phyloP scores from a whole-genome alignment of 805 yeast genomes.

The Candida arabinofermentans region DNA sequence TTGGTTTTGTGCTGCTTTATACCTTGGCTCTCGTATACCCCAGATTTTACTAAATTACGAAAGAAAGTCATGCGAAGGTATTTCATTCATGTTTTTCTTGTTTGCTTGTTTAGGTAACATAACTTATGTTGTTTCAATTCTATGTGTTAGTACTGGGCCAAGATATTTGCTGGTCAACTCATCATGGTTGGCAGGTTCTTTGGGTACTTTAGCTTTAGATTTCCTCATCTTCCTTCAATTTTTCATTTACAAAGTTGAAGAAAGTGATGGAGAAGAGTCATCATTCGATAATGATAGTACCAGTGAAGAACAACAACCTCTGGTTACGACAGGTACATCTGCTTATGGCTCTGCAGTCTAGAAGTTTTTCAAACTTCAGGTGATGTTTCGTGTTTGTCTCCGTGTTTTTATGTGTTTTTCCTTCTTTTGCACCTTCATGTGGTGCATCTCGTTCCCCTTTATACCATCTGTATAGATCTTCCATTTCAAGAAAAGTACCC shows the following conservation, averaged over 20 bases:
- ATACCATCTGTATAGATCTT: no score
- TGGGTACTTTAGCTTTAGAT: slow-evolving; percentile 83
- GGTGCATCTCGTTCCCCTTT: no score
- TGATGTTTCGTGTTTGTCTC: no score
- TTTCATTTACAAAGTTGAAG: slow-evolving; percentile 56
- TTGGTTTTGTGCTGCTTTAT: slow-evolving; percentile 67
- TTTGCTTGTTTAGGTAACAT: slow-evolving; percentile 94
- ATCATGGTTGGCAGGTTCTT: slow-evolving; percentile 89
- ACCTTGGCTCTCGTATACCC: slow-evolving; percentile 87
- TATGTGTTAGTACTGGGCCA: slow-evolving; percentile 67
- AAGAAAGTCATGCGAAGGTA: slow-evolving; percentile 92
- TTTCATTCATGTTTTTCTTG: slow-evolving; percentile 86
- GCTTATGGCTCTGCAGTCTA: slow-evolving; percentile 9
- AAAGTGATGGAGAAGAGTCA: slow-evolving; percentile 24
- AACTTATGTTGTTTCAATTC: slow-evolving; percentile 83
- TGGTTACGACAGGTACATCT: slow-evolving; percentile 5
- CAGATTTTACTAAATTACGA: slow-evolving; percentile 82
- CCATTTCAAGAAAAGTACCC: no score
- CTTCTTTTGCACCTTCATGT: no score
- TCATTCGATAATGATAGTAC: slow-evolving; percentile 6
- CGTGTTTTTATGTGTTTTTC: no score
- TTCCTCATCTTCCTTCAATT: slow-evolving; percentile 82
- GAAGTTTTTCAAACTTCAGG: neutral
- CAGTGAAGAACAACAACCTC: slow-evolving; percentile 15
- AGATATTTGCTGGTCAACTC: slow-evolving; percentile 76